Percentiles rank a stretch among this genome's conserved stretches.
Conservation (phyloP, 208 protist genomes). For the Leishmania tarentolae region DNA sequence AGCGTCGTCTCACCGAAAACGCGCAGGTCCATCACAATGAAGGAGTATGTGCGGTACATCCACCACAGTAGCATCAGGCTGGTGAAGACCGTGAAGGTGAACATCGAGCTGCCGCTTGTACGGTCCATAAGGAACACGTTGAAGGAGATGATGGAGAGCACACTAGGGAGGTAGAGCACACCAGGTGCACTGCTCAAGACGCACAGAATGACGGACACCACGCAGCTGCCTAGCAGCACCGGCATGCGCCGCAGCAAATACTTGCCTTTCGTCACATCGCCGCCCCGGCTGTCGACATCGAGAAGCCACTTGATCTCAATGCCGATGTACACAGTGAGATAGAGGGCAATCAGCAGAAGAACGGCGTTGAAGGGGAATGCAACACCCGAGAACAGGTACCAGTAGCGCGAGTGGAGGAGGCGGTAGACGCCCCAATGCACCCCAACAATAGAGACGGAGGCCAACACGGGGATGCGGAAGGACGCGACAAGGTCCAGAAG, state of each 20-base stretch:
- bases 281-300: slow-evolving; percentile 45
- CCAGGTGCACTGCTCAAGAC: slow-evolving; percentile 46
- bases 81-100: slow-evolving; percentile 80
- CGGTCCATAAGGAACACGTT: slow-evolving; percentile 85
- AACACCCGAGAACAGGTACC: slow-evolving; percentile 75
- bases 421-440: slow-evolving; percentile 75
- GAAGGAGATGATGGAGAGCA: slow-evolving; percentile 63
- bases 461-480: slow-evolving; percentile 43
- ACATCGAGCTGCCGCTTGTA: slow-evolving; percentile 58
- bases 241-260: slow-evolving; percentile 17
- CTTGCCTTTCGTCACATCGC: slow-evolving; percentile 36
- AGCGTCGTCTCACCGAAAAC: slow-evolving; percentile 75
- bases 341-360: slow-evolving; percentile 61
- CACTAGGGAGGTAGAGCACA: slow-evolving; percentile 53
- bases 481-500: slow-evolving; percentile 45
- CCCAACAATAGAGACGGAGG: slow-evolving; percentile 21
- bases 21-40: slow-evolving; percentile 81
- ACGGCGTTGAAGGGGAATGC: slow-evolving; percentile 69
- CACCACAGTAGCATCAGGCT: slow-evolving; percentile 85
- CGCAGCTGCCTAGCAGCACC: slow-evolving; percentile 44
- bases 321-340: slow-evolving; percentile 50
- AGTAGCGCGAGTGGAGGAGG: slow-evolving; percentile 72
- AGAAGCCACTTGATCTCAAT: slow-evolving; percentile 60
- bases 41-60: slow-evolving; percentile 89
- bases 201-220: slow-evolving; percentile 50